Base-by-base conservation (phyloP, 2,329 filamentous ascomycete species). In the Penicillium sp. region DNA sequence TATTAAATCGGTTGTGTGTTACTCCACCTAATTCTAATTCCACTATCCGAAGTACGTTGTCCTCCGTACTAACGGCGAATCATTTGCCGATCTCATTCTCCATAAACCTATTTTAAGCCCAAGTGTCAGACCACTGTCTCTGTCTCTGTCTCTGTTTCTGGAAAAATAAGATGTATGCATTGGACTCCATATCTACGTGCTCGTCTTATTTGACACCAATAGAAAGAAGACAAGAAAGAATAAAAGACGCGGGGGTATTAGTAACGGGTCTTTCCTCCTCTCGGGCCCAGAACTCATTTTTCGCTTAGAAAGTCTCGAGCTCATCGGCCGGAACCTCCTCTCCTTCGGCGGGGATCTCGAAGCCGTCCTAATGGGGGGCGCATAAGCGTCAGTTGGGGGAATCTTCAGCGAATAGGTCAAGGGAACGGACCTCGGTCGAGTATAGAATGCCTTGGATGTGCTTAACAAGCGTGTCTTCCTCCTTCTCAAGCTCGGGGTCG, bases 371-470 rank as follows among this genome's bases (percentile, higher is more conserved):
- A 6, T 25, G 46, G 19, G 46, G 33, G 42, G 27, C 29, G 21
- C 17, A 53, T 12, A 27, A 52, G 33, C 19, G 37, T 49, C 31
- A 55, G 29, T 50, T 27, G 13, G 33, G 37, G 40, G n/a, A 23
- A 23, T 49, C 50, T 47, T 37, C n/a, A 29, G 49, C 13, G 25
- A 52, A 52, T 52, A 42, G 15, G 9, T 27, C 13, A 40, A 45
- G 25, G 46, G 9, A 43, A 63, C 71, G 58, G 74, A 85, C 83
- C 83, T 99, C 94, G 61, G 94, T 99, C 61, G 92, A 96, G 83
- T 99, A 99, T 63, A 99, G 83, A 73, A 97, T 97, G 35, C 86
- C 87, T 81, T 99, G 94, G 76, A 99, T 97, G 75, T 93, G 88
- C 85, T 96, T 97, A 75, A 97, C 85, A 62, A 99, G 81, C 17